Percentiles rank a stretch among this genome's conserved stretches.
These are phyloP conservation scores for Solanum medicagineum DNA, from an alignment of 257 asterid species.

Conservation along the genomic window DNA sequence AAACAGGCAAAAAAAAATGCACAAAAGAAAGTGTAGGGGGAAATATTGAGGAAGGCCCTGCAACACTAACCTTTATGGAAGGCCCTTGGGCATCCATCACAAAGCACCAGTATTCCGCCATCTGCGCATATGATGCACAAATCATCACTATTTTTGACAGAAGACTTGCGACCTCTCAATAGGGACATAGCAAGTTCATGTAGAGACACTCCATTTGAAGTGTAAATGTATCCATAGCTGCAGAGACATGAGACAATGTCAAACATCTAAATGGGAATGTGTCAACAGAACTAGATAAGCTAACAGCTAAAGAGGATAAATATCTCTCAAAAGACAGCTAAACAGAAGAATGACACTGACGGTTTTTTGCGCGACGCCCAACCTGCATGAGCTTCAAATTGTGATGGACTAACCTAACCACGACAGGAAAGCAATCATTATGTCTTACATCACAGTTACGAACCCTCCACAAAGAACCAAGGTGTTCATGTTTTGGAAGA, in stretches of 20 bases:
- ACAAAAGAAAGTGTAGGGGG: neutral
- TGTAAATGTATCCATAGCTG: slow-evolving; percentile 32
- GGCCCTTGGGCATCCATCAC: slow-evolving; percentile 99
- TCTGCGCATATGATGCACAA: slow-evolving; percentile 94
- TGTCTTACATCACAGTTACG: neutral
- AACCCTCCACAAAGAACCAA: slow-evolving; percentile 1
- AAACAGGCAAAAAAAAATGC: neutral
- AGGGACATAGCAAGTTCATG: slow-evolving; percentile 83
- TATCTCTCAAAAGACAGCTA: neutral
- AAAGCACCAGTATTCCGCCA: slow-evolving; percentile 96
- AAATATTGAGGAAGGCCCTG: neutral
- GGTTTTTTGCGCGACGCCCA: slow-evolving; percentile 97
- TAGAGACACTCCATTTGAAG: slow-evolving; percentile 93
- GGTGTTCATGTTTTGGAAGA: neutral
- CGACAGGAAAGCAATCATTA: slow-evolving; percentile 1
- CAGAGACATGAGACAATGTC: neutral
- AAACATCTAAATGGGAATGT: neutral
- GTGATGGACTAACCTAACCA: slow-evolving; percentile 93
- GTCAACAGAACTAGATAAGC: neutral
- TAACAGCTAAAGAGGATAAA: slow-evolving; percentile 3
- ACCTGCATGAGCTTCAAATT: slow-evolving; percentile 98
- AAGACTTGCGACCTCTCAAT: slow-evolving; percentile 57
- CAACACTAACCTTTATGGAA: slow-evolving; percentile 79
- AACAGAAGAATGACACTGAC: slow-evolving; percentile 35
- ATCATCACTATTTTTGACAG: slow-evolving; percentile 70